A percentile compares a stretch with the other conserved stretches of the same genome.
Evolutionary conservation across 352 stramenopile genomes (phyloP).

Genomic region (Globisporangium irregulare): DNA sequence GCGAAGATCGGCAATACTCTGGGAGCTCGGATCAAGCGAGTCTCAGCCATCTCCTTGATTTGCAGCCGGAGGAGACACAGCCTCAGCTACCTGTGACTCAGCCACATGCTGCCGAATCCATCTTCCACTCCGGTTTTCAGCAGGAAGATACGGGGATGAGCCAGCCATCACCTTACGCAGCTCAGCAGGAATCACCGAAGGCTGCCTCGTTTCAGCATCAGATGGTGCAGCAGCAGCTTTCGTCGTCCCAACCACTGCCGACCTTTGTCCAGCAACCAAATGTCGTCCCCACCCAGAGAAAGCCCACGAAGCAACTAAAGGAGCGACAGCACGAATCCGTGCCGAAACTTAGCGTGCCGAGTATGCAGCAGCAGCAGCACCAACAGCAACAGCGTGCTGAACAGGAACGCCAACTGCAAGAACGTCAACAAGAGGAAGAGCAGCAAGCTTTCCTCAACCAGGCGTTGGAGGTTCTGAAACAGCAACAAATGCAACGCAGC

Average conservation of each 20-base stretch:
- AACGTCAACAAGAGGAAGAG: constrained; percentile 26
- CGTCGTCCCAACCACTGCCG: constrained; percentile 1
- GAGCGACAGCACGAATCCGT: not conserved
- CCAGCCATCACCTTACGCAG: constrained; percentile 4
- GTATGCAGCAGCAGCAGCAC: constrained; percentile 4
- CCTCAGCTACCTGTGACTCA: not conserved
- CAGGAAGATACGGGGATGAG: constrained; percentile 2
- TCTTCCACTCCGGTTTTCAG: constrained; percentile 14
- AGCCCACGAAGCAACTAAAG: constrained; percentile 11
- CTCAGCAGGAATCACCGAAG: constrained; percentile 4
- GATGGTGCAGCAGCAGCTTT: constrained; percentile 11
- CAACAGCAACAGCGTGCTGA: constrained; percentile 20
- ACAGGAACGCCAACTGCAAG: constrained; percentile 20
- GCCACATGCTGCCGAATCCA: not conserved
- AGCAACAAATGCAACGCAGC: constrained; percentile 17
- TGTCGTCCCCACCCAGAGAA: not conserved
- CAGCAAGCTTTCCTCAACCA: constrained; percentile 43
- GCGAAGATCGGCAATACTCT: constrained; percentile 14
- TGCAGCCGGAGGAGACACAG: constrained; percentile 11
- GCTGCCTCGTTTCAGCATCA: constrained; percentile 8
- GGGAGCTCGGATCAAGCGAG: constrained; percentile 3
- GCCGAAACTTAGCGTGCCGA: constrained; percentile 1
- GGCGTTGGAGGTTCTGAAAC: constrained; percentile 42
- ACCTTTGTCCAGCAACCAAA: constrained; percentile 5
- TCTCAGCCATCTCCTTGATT: constrained; percentile 7